Evolutionary conservation across 192 early-diverging fungal species (phyloP).

Genomic region (Gonapodya sp.): DNA sequence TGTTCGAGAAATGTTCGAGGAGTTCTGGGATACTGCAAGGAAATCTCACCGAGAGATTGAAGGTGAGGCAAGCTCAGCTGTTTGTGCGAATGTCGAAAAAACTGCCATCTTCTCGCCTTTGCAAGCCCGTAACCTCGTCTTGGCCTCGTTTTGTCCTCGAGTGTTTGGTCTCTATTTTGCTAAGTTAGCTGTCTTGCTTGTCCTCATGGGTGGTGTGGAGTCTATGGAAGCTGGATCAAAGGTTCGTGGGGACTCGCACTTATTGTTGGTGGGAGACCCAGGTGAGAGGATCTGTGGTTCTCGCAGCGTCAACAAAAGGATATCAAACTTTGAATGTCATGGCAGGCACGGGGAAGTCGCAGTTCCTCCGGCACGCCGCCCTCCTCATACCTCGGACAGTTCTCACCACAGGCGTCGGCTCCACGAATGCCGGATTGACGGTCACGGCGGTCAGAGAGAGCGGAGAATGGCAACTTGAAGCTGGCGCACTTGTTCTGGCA

Average conservation of each 20-base stretch:
- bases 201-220: slow-evolving; percentile 60
- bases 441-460: slow-evolving; percentile 62
- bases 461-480: slow-evolving; percentile 72
- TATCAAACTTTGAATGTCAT: slow-evolving; percentile 12
- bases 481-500: slow-evolving; percentile 67
- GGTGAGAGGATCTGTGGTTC: slow-evolving; percentile 28
- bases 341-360: slow-evolving; percentile 60
- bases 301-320: neutral
- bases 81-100: too few relatives aligned
- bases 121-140: slow-evolving; percentile 41
- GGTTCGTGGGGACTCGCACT: slow-evolving; percentile 60
- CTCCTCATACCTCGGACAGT: slow-evolving; percentile 52
- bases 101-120: slow-evolving; percentile 7
- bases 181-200: slow-evolving; percentile 61
- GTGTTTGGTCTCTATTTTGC: slow-evolving; percentile 59
- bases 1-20: slow-evolving; percentile 35
- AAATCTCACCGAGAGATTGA: neutral
- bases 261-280: slow-evolving; percentile 70
- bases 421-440: slow-evolving; percentile 63
- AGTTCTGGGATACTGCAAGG: slow-evolving; percentile 37
- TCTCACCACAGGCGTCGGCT: slow-evolving; percentile 68
- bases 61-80: neutral
- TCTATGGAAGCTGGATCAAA: slow-evolving; percentile 45
- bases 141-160: slow-evolving; percentile 56
- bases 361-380: slow-evolving; percentile 67